Percentiles rank a stretch among this genome's conserved stretches.
Evolutionary conservation across 2,329 filamentous ascomycete species (phyloP).

Genomic region (Hansfordia pulvinata): DNA sequence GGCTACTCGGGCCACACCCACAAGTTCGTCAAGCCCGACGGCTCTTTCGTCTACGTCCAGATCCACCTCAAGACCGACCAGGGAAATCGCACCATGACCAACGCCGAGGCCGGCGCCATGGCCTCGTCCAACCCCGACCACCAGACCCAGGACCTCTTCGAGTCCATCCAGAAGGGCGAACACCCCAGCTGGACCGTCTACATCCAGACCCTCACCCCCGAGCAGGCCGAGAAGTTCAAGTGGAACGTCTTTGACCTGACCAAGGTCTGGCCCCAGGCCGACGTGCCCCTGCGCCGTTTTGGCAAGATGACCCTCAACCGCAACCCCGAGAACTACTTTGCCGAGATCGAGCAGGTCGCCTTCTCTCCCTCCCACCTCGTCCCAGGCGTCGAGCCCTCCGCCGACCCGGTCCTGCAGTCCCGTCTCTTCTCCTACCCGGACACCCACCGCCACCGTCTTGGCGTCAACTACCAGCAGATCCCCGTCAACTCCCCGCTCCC

Average conservation of each 20-base stretch:
- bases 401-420: conserved; percentile 48
- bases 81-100: conserved; percentile 45
- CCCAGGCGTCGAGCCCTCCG: conserved; percentile 46
- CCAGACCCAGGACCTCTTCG: conserved; percentile 49
- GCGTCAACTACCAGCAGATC: conserved; percentile 51
- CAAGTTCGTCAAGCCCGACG: conserved; percentile 53
- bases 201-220: conserved; percentile 48
- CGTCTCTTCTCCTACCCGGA: conserved; percentile 49
- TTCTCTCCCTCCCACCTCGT: conserved; percentile 54
- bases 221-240: conserved; percentile 44
- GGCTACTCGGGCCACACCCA: conserved; percentile 55
- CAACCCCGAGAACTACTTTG: conserved; percentile 55
- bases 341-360: conserved; percentile 54
- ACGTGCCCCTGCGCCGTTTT: conserved; percentile 46
- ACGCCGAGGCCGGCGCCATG: conserved; percentile 39
- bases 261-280: conserved; percentile 52
- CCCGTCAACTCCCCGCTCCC: conserved; percentile 44
- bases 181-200: conserved; percentile 50
- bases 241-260: conserved; percentile 58
- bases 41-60: conserved; percentile 52
- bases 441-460: conserved; percentile 48
- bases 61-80: conserved; percentile 51
- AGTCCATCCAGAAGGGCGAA: conserved; percentile 47
- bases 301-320: conserved; percentile 51
- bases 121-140: conserved; percentile 46